Evolutionary conservation across 2,329 filamentous ascomycete species (phyloP), one percentile per base, ranked within the genome.

Genomic region (Seiridium cupressi): DNA sequence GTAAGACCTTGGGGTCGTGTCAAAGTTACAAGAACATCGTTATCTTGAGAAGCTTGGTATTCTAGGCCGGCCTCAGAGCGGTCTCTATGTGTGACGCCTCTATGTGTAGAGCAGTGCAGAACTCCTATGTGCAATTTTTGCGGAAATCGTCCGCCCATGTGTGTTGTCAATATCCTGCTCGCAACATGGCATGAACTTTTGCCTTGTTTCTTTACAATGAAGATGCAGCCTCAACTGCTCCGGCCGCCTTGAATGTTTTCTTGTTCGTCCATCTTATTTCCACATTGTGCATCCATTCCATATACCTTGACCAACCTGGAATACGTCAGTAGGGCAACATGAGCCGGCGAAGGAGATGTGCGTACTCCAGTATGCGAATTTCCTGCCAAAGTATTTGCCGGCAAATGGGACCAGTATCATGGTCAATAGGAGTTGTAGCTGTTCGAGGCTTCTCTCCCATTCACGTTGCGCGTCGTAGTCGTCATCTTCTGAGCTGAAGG

Each of bases 311-410:
- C 93, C 94, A 97, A 66, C 92, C 93, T 97, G 44, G 7, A 13
- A 40, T 32, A 40, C 42, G n/a, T 56, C 2, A 49, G 40, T 34
- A 26, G 3, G 7, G n/a, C 34, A 40, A 3, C 13, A 26, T 7
- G 42, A 58, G 8, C 2, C 6, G 26, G 36, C 3, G 55, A n/a
- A n/a, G 26, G 49, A 44, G 5, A 18, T 32, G 61, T 32, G 81
- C 89, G 74, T 83, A 97, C 94, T 92, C 92, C 93, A 97, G 73
- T 96, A 97, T 61, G 94, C 94, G 79, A 93, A 96, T 76, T 92
- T 96, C 74, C 95, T 85, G 51, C 95, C 95, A 74, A 97, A 87
- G 77, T 93, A 98, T 77, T 98, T 99, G 61, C 95, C 95, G 67
- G 92, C 81, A 75, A 96, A 97, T 3, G 95, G 95, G 55, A 99